Evolutionary conservation across 768 basidiomycete species (phyloP).

Genomic region (Termitomyces bulborhizus): DNA sequence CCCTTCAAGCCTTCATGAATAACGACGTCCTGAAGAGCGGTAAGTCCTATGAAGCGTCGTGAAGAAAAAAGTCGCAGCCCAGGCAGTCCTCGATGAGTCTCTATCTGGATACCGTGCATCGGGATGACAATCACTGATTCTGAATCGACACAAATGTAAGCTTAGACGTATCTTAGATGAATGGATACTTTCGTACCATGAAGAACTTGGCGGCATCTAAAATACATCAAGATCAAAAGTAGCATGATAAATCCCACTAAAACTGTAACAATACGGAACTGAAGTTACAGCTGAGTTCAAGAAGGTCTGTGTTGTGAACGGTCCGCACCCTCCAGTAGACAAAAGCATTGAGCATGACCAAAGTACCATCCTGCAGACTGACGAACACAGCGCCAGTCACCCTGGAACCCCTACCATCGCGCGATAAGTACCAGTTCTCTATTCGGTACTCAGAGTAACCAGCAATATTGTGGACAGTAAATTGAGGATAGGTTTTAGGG

Average conservation of each 20-base stretch:
- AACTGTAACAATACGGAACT: not conserved
- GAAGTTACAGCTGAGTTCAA: not conserved
- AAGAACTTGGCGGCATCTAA: conserved; percentile 4
- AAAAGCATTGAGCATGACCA: conserved; percentile 29
- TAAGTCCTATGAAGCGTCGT: conserved; percentile 56
- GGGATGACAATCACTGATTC: conserved; percentile 69
- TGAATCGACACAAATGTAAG: conserved; percentile 17
- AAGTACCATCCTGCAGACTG: conserved; percentile 3
- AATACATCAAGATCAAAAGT: conserved; percentile 16
- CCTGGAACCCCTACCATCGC: conserved; percentile 31
- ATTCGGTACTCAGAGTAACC: conserved; percentile 57
- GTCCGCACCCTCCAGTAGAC: conserved; percentile 11
- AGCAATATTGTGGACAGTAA: conserved; percentile 37
- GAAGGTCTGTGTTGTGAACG: not conserved
- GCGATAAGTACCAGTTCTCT: conserved; percentile 42
- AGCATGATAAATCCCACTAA: not conserved
- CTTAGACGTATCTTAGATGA: not conserved
- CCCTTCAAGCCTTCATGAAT: conserved; percentile 69
- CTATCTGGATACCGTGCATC: conserved; percentile 67
- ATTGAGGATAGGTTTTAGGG: conserved; percentile 35
- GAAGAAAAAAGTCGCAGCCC: conserved; percentile 26
- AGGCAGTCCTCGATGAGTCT: conserved; percentile 58
- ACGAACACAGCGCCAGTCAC: conserved; percentile 22
- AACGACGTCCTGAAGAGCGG: conserved; percentile 50
- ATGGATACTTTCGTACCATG: conserved; percentile 6